Evolutionary conservation across 1,284 basidiomycete species (phyloP), one percentile per base, ranked within the genome.

Genomic region (Calocybe gambosa): DNA sequence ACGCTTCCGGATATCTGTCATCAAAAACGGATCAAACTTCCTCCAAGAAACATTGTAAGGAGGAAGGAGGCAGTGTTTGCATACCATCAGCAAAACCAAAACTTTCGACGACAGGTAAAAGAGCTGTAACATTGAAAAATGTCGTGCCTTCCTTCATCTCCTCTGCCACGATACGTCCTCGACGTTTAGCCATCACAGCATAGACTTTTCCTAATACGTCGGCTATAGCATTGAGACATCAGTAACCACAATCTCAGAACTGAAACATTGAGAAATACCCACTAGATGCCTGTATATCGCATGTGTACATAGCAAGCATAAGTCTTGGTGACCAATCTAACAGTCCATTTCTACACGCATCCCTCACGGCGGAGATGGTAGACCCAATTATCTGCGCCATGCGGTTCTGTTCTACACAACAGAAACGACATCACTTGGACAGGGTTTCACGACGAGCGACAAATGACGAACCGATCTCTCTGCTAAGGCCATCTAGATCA

Each of bases 131-230:
- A 4, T 86, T 93, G 69, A 99, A 98, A 67, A 97, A 96, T 0
- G 86, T 78, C 0, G 94, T 98, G 0, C 96, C 94, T 62, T 99
- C 94, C 63, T 95, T 97, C 92, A 99, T 97, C 66, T 99, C 96
- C 63, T 99, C 96, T 6, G 90, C 87, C 6, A 95, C 80, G 54
- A 99, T 95, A 44, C 89, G 78, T 1, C 96, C 96, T 45, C 93
- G 77, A 49, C 96, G 80, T 60, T 85, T 84, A 0, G 94, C 85
- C 1, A 99, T 87, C 12, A 99, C 96, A 2, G 84, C 95, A 58
- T 99, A 99, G 0, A 99, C 93, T 64, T 97, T 99, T 5, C 96
- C 96, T 35, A 99, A 77, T 0, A 98, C 96, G 54, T 99, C 96
- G 58, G 93, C 92, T 95, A 44, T 47, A 51, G 40, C 39, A 39